Evolutionary conservation across 495 filamentous ascomycete species (phyloP).

Genomic region (Penicillium longicatenatum): DNA sequence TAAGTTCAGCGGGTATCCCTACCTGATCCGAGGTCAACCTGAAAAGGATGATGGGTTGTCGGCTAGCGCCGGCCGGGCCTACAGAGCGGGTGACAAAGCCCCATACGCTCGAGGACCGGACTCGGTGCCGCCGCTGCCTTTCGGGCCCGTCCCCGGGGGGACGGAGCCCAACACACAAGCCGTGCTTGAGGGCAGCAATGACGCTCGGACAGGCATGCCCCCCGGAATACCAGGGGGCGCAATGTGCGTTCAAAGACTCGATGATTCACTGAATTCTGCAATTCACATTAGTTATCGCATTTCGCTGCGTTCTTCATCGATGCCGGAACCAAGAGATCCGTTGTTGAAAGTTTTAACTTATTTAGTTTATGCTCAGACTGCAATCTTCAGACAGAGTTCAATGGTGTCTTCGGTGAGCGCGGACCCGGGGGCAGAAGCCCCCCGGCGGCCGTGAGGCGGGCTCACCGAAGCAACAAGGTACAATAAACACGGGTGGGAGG

Average conservation of each 20-base stretch:
- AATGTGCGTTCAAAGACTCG: constrained; percentile 75
- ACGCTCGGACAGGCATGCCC: constrained; percentile 70
- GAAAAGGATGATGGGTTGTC: constrained; percentile 19
- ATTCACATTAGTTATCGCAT: constrained; percentile 76
- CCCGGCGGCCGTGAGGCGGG: constrained; percentile 23
- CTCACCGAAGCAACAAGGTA: constrained; percentile 48
- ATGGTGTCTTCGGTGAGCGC: constrained; percentile 37
- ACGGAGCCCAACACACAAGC: constrained; percentile 51
- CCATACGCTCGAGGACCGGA: constrained; percentile 47
- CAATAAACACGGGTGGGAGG: constrained; percentile 31
- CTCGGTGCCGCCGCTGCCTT: constrained; percentile 48
- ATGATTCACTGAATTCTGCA: constrained; percentile 74
- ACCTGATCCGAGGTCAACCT: constrained; percentile 68
- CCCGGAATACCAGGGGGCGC: constrained; percentile 62
- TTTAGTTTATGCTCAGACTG: constrained; percentile 37
- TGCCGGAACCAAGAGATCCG: constrained; percentile 72
- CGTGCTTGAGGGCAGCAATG: constrained; percentile 54
- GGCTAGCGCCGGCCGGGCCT: constrained; percentile 18
- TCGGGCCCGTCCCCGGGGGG: constrained; percentile 36
- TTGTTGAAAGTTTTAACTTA: constrained; percentile 65
- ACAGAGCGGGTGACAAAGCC: constrained; percentile 32
- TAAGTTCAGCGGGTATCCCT: constrained; percentile 66
- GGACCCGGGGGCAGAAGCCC: constrained; percentile 20
- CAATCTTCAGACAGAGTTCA: constrained; percentile 29
- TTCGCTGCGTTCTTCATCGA: constrained; percentile 74